These are phyloP conservation scores for Cercophora newfieldiana DNA, from an alignment of 495 filamentous ascomycete genomes.

Conservation along the genomic window DNA sequence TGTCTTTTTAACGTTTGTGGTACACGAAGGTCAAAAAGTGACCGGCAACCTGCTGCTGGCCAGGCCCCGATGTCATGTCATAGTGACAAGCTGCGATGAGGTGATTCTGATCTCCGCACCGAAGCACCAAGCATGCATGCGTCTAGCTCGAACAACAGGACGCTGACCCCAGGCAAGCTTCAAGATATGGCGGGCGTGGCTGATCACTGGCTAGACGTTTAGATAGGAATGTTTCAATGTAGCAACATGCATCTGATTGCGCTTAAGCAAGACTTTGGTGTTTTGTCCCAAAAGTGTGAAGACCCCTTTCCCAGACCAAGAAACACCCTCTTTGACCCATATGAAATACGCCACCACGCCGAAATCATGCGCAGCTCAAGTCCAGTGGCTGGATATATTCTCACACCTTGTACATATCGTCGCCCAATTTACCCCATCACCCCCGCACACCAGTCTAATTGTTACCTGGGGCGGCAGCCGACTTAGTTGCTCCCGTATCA, in stretches of 20 bases:
- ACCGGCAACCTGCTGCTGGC: not conserved
- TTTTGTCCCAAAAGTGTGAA: not conserved
- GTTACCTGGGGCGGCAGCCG: no score
- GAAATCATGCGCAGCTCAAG: not conserved
- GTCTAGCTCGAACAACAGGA: no score
- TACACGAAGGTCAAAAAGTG: not conserved
- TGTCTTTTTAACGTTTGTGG: not conserved
- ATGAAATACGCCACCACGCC: not conserved
- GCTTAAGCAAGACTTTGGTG: no score
- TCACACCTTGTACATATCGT: no score
- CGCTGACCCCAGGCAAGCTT: not conserved
- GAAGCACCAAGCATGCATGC: no score
- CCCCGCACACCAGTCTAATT: no score
- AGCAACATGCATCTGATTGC: no score
- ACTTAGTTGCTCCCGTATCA: conserved; percentile 53
- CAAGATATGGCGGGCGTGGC: not conserved
- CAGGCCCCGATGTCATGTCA: not conserved
- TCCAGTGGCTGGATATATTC: no score
- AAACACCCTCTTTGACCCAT: not conserved
- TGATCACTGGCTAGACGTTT: not conserved
- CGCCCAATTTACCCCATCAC: no score
- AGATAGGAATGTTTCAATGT: not conserved
- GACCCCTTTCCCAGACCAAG: not conserved
- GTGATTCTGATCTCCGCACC: not conserved
- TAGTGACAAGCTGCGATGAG: not conserved